These are phyloP conservation scores for Plantago lanceolata DNA, from an alignment of 305 asterid species.

Conservation along the genomic window DNA sequence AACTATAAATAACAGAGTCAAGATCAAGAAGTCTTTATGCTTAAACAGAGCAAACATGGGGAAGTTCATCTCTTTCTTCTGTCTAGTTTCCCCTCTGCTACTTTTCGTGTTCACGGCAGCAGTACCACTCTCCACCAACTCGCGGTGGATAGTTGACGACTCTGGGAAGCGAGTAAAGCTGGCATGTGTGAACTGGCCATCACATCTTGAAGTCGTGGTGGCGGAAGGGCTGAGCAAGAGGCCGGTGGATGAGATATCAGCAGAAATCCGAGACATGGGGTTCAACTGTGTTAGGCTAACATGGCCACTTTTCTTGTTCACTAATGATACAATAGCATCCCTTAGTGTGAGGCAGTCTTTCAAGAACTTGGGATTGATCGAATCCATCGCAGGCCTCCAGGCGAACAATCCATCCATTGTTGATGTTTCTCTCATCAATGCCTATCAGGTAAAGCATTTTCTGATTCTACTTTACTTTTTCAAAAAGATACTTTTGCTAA, in stretches of 20 bases:
- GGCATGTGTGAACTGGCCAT: conserved; percentile 82
- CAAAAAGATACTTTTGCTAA: not conserved
- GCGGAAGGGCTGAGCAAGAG: conserved; percentile 93
- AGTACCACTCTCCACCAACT: conserved; percentile 46
- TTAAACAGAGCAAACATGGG: conserved; percentile 16
- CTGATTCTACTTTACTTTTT: not conserved
- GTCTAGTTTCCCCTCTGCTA: conserved; percentile 14
- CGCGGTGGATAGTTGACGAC: conserved; percentile 77
- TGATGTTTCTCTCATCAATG: conserved; percentile 70
- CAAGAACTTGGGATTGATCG: conserved; percentile 50
- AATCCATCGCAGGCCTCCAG: conserved; percentile 62
- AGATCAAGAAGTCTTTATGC: not conserved
- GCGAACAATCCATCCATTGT: conserved; percentile 64
- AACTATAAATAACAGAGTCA: conserved; percentile 8
- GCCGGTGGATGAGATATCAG: conserved; percentile 64
- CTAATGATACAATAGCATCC: conserved; percentile 67
- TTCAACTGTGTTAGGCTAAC: conserved; percentile 92
- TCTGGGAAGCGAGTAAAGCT: conserved; percentile 73
- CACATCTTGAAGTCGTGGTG: conserved; percentile 81
- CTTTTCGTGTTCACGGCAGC: conserved; percentile 24
- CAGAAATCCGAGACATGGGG: conserved; percentile 49
- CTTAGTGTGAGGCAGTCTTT: conserved; percentile 62
- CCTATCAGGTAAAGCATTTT: conserved; percentile 56
- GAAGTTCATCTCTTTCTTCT: conserved; percentile 16
- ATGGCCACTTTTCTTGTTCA: conserved; percentile 87